These are phyloP conservation scores for Debaryomyces robertsiae DNA, from an alignment of 1,139 yeast genomes.

Conservation along the genomic window DNA sequence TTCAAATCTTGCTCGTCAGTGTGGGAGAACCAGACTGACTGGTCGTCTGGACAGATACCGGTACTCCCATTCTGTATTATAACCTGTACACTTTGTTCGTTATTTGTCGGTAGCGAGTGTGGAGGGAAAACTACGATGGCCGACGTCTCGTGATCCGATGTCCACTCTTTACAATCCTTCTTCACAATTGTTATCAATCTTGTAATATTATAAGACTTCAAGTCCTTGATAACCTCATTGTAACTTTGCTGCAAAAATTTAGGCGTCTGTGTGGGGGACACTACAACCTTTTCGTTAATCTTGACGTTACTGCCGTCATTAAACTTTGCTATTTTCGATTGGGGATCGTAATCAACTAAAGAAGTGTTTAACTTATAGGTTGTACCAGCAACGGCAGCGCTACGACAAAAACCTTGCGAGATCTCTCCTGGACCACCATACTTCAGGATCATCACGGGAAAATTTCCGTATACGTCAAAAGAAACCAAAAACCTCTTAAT, in stretches of 20 bases:
- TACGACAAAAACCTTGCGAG: conserved; percentile 94
- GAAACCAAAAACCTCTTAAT: conserved; percentile 82
- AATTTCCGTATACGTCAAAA: conserved; percentile 91
- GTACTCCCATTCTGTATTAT: conserved; percentile 86
- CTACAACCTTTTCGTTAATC: conserved; percentile 74
- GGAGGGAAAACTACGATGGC: conserved; percentile 96
- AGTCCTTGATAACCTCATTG: conserved; percentile 39
- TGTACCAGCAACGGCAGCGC: conserved; percentile 98
- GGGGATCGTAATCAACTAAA: conserved; percentile 64
- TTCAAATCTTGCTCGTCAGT: conserved; percentile 69
- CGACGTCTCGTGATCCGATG: conserved; percentile 77
- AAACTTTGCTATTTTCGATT: conserved; percentile 65
- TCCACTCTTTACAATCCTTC: conserved; percentile 90
- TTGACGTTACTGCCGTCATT: conserved; percentile 75
- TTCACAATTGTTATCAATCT: conserved; percentile 82
- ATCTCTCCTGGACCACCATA: conserved; percentile 97
- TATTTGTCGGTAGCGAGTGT: conserved; percentile 66
- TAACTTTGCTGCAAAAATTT: conserved; percentile 41
- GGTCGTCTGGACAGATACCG: conserved; percentile 88
- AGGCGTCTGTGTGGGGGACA: conserved; percentile 73
- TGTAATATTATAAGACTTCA: conserved; percentile 55
- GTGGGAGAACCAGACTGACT: conserved; percentile 87
- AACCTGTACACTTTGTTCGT: conserved; percentile 77
- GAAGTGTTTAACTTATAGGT: conserved; percentile 81
- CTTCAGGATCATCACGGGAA: conserved; percentile 89